Conservation (phyloP, 2,329 filamentous ascomycete genomes). For the Aspergillus felis region DNA sequence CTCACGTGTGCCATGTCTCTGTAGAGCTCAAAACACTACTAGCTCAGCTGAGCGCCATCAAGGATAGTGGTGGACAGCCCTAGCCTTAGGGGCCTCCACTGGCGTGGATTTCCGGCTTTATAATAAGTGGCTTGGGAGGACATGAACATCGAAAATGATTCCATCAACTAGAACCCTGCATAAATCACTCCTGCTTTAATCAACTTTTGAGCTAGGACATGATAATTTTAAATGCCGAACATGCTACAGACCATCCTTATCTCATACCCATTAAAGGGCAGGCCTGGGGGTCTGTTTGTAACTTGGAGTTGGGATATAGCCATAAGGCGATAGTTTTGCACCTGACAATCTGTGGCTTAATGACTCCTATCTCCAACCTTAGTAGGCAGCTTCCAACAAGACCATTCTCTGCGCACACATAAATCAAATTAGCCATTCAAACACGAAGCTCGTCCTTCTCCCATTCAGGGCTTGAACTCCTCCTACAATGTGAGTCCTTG, state of each 20-base stretch:
- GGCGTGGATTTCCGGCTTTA: background rate
- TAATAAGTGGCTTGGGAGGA: background rate
- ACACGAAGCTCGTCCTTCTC: background rate
- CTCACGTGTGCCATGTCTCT: background rate
- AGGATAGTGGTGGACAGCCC: background rate
- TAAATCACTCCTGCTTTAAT: background rate
- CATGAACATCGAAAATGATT: too few species aligned
- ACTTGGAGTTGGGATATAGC: too few species aligned
- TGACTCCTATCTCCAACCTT: background rate
- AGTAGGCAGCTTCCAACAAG: background rate
- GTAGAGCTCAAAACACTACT: too few species aligned
- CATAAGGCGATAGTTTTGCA: background rate
- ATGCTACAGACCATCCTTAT: background rate
- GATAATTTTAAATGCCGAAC: background rate
- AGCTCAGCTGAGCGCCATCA: background rate
- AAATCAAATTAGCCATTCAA: background rate
- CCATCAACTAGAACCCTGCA: too few species aligned
- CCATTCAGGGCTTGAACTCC: conserved; percentile 7
- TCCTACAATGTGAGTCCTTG: conserved; percentile 10
- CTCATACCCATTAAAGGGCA: background rate
- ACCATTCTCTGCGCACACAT: background rate
- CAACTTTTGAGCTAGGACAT: background rate
- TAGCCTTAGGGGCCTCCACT: background rate
- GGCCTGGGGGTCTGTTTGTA: too few species aligned
- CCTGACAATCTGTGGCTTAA: too few species aligned